phyloP scores from a whole-genome alignment of 129 eudicot species.

The Lactuca saligna region DNA sequence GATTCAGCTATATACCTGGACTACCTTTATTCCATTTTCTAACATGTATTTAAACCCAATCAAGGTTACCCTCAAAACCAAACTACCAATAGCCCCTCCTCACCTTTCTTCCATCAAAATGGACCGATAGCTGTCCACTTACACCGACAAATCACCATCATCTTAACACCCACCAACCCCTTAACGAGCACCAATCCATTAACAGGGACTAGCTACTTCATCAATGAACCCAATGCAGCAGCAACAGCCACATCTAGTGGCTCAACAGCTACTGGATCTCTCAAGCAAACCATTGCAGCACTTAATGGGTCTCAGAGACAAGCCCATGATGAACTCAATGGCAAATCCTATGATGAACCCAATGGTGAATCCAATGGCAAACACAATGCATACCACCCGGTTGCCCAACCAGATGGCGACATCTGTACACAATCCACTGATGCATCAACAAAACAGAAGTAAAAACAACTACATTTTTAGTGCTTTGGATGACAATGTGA shows the following conservation, averaged over 20 bases:
- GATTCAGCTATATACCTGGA: constrained; percentile 45
- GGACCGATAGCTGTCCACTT: constrained; percentile 31
- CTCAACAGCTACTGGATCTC: constrained; percentile 32
- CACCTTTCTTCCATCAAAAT: constrained; percentile 10
- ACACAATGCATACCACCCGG: constrained; percentile 23
- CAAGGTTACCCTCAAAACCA: constrained; percentile 14
- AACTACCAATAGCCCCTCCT: constrained; percentile 8
- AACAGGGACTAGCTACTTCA: constrained; percentile 26
- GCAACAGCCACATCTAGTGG: constrained; percentile 14
- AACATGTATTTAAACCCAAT: constrained; percentile 28
- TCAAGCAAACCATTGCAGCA: constrained; percentile 32
- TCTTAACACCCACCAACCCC: constrained; percentile 26
- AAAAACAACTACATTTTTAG: constrained; percentile 47
- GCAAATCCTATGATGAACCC: background rate
- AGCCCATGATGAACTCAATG: constrained; percentile 29
- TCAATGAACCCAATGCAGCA: constrained; percentile 13
- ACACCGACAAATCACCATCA: constrained; percentile 32
- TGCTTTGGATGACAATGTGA: constrained; percentile 59
- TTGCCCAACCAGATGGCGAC: constrained; percentile 30
- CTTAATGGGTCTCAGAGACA: constrained; percentile 29
- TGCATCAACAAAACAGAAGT: constrained; percentile 33
- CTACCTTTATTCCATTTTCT: constrained; percentile 42
- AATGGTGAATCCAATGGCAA: constrained; percentile 22
- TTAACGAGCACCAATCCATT: constrained; percentile 26
- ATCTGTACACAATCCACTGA: constrained; percentile 27